Conservation (phyloP, 371 early-diverging fungal species). For the Funneliformis caledonium region DNA sequence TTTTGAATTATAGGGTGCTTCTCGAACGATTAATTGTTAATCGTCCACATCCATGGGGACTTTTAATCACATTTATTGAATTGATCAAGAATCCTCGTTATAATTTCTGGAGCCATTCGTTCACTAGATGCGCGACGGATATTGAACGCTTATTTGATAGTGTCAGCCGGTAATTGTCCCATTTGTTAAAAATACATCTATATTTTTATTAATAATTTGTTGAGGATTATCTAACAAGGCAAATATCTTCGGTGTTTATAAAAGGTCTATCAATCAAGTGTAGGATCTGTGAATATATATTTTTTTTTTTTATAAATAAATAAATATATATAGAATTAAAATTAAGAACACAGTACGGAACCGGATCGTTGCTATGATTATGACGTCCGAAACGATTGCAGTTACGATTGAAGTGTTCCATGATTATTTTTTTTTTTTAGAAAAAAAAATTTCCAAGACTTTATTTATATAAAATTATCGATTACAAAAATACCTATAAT, state of each 20-base stretch:
- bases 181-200: constrained; percentile 4
- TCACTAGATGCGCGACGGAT: constrained; percentile 75
- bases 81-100: constrained; percentile 92
- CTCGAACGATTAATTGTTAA: constrained; percentile 95
- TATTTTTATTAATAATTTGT: background rate
- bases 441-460: too few relatives aligned
- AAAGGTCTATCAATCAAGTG: constrained; percentile 56
- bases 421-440: too few relatives aligned
- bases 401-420: too few relatives aligned
- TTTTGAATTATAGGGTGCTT: constrained; percentile 66
- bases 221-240: background rate
- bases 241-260: constrained; percentile 18
- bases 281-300: constrained; percentile 40
- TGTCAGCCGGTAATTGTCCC: constrained; percentile 61
- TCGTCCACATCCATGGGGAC: constrained; percentile 97
- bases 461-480: too few relatives aligned
- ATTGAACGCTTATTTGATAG: constrained; percentile 76
- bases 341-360: too few relatives aligned
- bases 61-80: constrained; percentile 96
- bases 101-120: constrained; percentile 86
- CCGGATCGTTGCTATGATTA: too few relatives aligned
- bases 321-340: too few relatives aligned
- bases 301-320: too few relatives aligned
- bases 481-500: too few relatives aligned
- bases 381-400: too few relatives aligned